Evolutionary conservation across 495 filamentous ascomycete species (phyloP).

Genomic region (Articulospora tetracladia): DNA sequence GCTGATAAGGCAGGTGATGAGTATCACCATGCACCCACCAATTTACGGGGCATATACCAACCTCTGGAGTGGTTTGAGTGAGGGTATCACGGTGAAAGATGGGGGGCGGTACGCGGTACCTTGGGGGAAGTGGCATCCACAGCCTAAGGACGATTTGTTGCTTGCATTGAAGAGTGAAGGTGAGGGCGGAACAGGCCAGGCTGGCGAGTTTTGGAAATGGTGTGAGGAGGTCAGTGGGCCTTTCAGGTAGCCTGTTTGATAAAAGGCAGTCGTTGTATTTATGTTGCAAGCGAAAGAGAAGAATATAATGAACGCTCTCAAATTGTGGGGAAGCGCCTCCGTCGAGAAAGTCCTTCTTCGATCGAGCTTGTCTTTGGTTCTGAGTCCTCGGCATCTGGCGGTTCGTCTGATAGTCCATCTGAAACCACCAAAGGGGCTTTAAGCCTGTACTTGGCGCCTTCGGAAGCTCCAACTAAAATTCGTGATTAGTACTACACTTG

Average conservation of each 20-base stretch:
- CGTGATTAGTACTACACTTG: not conserved
- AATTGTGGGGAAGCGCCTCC: not conserved
- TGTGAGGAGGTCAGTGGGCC: conserved; percentile 22
- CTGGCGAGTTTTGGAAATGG: conserved; percentile 30
- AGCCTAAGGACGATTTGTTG: conserved; percentile 24
- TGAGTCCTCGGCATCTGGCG: too few species aligned
- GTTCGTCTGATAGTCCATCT: not conserved
- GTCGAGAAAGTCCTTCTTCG: not conserved
- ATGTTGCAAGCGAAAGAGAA: not conserved
- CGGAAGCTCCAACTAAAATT: conserved; percentile 1
- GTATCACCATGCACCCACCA: conserved; percentile 22
- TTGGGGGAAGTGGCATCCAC: conserved; percentile 8
- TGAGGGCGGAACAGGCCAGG: conserved; percentile 22
- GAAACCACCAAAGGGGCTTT: conserved; percentile 1
- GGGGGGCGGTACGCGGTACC: conserved; percentile 6
- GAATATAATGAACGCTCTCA: not conserved
- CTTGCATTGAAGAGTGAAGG: conserved; percentile 29
- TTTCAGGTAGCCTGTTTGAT: not conserved
- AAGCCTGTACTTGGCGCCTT: conserved; percentile 4
- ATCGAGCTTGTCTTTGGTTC: not conserved
- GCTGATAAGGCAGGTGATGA: conserved; percentile 16
- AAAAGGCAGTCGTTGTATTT: not conserved
- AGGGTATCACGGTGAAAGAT: conserved; percentile 26
- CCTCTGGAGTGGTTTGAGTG: conserved; percentile 35
- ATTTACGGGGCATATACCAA: conserved; percentile 38